Percentiles rank a stretch among this genome's conserved stretches.
Evolutionary conservation across 257 asterid species (phyloP).

Genomic region (Cinchona pubescens): DNA sequence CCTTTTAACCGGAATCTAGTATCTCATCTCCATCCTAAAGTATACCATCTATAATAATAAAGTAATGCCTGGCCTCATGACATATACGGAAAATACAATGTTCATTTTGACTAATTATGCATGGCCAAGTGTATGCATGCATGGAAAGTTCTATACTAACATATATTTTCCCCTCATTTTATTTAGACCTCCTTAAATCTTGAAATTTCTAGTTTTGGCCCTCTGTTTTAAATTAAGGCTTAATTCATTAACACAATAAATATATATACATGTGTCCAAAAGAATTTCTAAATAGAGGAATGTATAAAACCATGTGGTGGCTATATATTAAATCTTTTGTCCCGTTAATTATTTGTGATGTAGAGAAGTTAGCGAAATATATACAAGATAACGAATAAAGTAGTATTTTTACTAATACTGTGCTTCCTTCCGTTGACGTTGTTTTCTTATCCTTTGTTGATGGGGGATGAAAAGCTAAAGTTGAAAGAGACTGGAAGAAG

Average conservation of each 20-base stretch:
- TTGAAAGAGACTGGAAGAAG: neutral
- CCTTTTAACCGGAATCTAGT: conserved; percentile 18
- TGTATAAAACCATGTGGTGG: too few species aligned
- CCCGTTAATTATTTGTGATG: neutral
- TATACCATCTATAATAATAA: neutral
- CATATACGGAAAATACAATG: neutral
- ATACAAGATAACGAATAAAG: neutral
- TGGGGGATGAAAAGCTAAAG: neutral
- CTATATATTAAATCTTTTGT: neutral
- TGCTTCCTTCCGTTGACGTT: neutral
- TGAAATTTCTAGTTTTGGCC: neutral
- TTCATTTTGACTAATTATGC: neutral
- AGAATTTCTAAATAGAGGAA: neutral
- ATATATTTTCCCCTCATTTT: neutral
- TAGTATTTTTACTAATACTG: neutral
- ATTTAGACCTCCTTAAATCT: neutral
- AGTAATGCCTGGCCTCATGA: neutral
- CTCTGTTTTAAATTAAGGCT: neutral
- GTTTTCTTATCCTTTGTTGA: neutral
- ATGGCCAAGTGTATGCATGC: neutral
- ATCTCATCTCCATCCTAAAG: conserved; percentile 9
- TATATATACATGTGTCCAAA: neutral
- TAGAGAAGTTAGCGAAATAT: neutral
- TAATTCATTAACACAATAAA: neutral
- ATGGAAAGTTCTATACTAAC: neutral